Evolutionary conservation across 371 early-diverging fungal species (phyloP).

Genomic region (Mortierella sp.): DNA sequence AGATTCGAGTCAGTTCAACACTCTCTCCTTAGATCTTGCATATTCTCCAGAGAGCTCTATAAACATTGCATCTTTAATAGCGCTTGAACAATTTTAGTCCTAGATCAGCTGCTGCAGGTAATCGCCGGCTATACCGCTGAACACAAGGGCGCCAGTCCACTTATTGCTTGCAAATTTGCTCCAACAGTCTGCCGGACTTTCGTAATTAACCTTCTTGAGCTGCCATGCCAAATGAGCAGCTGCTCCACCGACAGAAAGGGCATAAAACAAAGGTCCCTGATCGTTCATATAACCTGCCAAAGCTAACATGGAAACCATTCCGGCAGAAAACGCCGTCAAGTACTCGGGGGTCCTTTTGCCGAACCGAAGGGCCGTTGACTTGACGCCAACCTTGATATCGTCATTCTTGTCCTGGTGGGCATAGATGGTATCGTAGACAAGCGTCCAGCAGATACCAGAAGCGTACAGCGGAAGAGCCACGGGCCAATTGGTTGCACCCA

Average conservation of each 20-base stretch:
- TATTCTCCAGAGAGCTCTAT: neutral
- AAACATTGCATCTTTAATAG: neutral
- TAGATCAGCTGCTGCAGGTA: constrained; percentile 26
- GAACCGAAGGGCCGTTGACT: constrained; percentile 92
- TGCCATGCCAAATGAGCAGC: constrained; percentile 87
- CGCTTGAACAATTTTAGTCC: neutral
- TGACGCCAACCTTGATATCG: constrained; percentile 87
- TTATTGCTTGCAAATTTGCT: constrained; percentile 80
- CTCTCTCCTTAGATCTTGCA: too few species aligned
- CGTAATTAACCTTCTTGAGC: constrained; percentile 77
- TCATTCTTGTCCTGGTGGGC: constrained; percentile 95
- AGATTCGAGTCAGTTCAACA: too few species aligned
- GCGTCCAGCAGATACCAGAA: constrained; percentile 93
- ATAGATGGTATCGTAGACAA: constrained; percentile 97
- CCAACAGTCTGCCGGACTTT: constrained; percentile 76
- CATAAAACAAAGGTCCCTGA: constrained; percentile 78
- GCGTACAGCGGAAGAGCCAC: constrained; percentile 87
- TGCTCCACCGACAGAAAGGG: constrained; percentile 78
- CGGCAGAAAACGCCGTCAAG: constrained; percentile 78
- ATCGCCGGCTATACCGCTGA: constrained; percentile 78
- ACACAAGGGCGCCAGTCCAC: constrained; percentile 82
- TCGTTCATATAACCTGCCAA: constrained; percentile 86
- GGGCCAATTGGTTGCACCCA: constrained; percentile 73
- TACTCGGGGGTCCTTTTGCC: constrained; percentile 79
- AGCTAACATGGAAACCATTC: constrained; percentile 74